Conservation (phyloP, 2,329 filamentous ascomycete genomes). For the Monosporascus sp. region DNA sequence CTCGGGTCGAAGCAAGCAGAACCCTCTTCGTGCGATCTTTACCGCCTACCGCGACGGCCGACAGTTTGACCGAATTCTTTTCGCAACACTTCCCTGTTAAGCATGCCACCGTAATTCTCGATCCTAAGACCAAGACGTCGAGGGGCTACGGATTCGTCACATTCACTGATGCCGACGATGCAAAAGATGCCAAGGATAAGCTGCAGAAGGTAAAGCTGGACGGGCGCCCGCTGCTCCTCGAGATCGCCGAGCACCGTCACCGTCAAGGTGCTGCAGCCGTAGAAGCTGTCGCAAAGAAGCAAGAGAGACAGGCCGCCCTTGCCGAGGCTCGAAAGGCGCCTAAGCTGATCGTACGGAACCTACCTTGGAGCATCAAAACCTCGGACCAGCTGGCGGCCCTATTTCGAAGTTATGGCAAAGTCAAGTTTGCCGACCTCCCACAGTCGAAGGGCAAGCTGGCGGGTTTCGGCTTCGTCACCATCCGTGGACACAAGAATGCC, state of each 20-base stretch:
- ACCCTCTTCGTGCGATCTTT: conserved; percentile 91
- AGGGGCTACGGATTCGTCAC: conserved; percentile 96
- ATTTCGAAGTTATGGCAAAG: conserved; percentile 85
- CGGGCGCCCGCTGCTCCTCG: conserved; percentile 76
- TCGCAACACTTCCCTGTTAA: conserved; percentile 93
- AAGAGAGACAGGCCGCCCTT: conserved; percentile 54
- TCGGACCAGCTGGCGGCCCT: conserved; percentile 72
- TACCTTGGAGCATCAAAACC: conserved; percentile 93
- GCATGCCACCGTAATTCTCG: conserved; percentile 87
- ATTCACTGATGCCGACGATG: conserved; percentile 90
- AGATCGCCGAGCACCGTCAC: conserved; percentile 81
- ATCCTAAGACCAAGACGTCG: conserved; percentile 79
- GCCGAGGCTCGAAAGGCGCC: conserved; percentile 57
- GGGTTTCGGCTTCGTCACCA: conserved; percentile 88
- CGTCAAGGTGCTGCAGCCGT: conserved; percentile 36
- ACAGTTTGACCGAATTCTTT: conserved; percentile 81
- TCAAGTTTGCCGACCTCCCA: conserved; percentile 82
- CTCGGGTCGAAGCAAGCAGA: conserved; percentile 53
- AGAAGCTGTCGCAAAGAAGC: conserved; percentile 50
- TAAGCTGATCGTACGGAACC: conserved; percentile 82
- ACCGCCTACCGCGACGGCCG: conserved; percentile 70
- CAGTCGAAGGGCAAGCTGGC: conserved; percentile 69
- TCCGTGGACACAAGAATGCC: conserved; percentile 84
- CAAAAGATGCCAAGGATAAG: conserved; percentile 71
- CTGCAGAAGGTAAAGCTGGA: conserved; percentile 73